These are phyloP conservation scores for Boletales sp. DNA, from an alignment of 768 basidiomycete species.

Conservation along the genomic window DNA sequence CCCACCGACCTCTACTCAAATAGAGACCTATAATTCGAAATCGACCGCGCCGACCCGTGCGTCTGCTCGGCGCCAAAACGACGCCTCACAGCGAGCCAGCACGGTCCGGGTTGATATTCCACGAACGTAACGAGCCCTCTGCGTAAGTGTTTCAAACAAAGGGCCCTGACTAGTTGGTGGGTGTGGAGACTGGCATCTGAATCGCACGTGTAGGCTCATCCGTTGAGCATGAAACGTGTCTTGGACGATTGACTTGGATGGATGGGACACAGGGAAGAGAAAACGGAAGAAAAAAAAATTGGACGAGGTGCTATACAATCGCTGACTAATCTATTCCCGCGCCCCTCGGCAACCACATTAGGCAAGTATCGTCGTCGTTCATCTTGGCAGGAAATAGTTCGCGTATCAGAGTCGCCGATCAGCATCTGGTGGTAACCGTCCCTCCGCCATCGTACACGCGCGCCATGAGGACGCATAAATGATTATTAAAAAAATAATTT, in stretches of 20 bases:
- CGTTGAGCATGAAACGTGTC: too few species aligned
- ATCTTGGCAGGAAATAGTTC: neutral
- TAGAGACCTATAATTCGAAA: slow-evolving; percentile 40
- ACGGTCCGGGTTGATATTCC: slow-evolving; percentile 50
- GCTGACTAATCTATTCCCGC: slow-evolving; percentile 24
- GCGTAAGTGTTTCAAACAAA: slow-evolving; percentile 36
- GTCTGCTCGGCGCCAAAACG: slow-evolving; percentile 56
- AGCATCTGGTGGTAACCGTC: too few species aligned
- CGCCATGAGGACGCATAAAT: too few species aligned
- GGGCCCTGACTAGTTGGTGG: slow-evolving; percentile 64
- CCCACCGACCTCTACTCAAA: slow-evolving; percentile 57
- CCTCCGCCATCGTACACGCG: too few species aligned
- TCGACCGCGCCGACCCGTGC: slow-evolving; percentile 38
- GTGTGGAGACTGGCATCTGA: neutral
- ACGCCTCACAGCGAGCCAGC: slow-evolving; percentile 42
- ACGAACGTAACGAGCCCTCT: slow-evolving; percentile 71
- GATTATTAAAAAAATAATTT: too few species aligned
- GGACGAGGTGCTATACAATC: slow-evolving; percentile 10
- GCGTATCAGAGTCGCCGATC: too few species aligned
- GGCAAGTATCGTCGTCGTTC: slow-evolving; percentile 26
- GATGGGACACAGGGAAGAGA: neutral
- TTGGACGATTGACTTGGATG: too few species aligned
- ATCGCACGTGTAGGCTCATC: too few species aligned
- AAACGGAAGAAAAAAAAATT: neutral
- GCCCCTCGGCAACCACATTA: slow-evolving; percentile 3